These are phyloP conservation scores for Fusarium lateritium DNA, from an alignment of 2,329 filamentous ascomycete species.

Conservation along the genomic window DNA sequence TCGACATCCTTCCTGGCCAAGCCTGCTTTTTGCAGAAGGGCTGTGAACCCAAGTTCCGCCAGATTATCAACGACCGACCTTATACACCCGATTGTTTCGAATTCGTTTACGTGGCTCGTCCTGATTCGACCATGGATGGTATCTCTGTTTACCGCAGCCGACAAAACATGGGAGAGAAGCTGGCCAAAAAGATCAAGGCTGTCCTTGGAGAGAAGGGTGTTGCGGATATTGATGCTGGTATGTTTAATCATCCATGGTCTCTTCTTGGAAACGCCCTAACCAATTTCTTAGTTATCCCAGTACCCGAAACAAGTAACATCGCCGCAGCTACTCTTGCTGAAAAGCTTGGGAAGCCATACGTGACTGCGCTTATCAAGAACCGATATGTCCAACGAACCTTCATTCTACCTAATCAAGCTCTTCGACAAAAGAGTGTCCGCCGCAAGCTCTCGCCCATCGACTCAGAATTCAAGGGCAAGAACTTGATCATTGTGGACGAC, in stretches of 20 bases:
- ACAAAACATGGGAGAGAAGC: constrained; percentile 87
- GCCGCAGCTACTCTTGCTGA: constrained; percentile 84
- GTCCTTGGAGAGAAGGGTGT: constrained; percentile 78
- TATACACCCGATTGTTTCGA: constrained; percentile 78
- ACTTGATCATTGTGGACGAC: constrained; percentile 89
- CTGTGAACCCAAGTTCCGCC: constrained; percentile 78
- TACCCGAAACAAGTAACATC: constrained; percentile 79
- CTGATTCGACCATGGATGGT: constrained; percentile 87
- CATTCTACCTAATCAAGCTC: constrained; percentile 80
- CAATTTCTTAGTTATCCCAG: not conserved
- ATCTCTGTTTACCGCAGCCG: constrained; percentile 89
- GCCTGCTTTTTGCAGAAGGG: constrained; percentile 90
- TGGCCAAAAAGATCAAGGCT: constrained; percentile 80
- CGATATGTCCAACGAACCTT: constrained; percentile 91
- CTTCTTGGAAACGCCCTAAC: constrained; percentile 19
- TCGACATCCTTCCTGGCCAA: constrained; percentile 85
- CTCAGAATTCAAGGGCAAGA: constrained; percentile 85
- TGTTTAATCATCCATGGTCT: constrained; percentile 13
- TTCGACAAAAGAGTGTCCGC: constrained; percentile 87
- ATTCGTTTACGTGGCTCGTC: constrained; percentile 84
- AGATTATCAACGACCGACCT: constrained; percentile 76
- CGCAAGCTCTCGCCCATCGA: constrained; percentile 91
- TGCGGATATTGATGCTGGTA: constrained; percentile 79
- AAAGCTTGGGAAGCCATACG: constrained; percentile 81
- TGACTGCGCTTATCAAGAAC: constrained; percentile 90